These are phyloP conservation scores for Ormosia semicastrata DNA, from an alignment of 306 rosid species.

Conservation along the genomic window DNA sequence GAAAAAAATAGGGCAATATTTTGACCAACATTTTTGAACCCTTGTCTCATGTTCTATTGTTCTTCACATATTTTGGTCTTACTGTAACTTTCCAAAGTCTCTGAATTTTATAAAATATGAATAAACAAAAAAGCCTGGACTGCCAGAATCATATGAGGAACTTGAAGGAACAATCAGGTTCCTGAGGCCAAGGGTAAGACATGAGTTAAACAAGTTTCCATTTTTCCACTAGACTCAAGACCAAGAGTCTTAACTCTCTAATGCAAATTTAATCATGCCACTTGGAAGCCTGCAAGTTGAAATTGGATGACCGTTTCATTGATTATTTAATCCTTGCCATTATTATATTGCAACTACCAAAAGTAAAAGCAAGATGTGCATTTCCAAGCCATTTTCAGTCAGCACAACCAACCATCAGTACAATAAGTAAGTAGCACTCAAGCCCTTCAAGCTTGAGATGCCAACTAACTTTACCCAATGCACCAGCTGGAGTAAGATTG, in stretches of 20 bases:
- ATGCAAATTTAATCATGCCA: not conserved
- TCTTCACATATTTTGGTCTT: not conserved
- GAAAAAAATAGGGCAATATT: not conserved
- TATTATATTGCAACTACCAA: constrained; percentile 17
- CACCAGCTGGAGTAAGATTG: constrained; percentile 12
- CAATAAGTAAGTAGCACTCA: not conserved
- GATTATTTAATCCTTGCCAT: not conserved
- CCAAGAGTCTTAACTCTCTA: not conserved
- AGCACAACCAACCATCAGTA: not conserved
- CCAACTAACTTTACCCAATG: constrained; percentile 17
- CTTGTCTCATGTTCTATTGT: not conserved
- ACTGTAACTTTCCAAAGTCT: not conserved
- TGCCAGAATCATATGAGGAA: not conserved
- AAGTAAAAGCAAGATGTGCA: not conserved
- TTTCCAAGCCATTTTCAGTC: not conserved
- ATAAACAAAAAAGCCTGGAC: not conserved
- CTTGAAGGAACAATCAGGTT: not conserved
- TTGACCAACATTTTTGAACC: not conserved
- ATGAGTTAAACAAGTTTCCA: not conserved
- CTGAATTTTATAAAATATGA: not conserved
- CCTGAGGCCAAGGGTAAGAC: not conserved
- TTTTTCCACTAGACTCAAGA: not conserved
- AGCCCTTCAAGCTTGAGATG: not conserved
- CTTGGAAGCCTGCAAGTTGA: not conserved
- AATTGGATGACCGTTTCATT: not conserved